Percentiles rank a stretch among this genome's conserved stretches.
These are phyloP conservation scores for Cercospora zeae-maydis DNA, from an alignment of 2,329 filamentous ascomycete species.

Conservation along the genomic window DNA sequence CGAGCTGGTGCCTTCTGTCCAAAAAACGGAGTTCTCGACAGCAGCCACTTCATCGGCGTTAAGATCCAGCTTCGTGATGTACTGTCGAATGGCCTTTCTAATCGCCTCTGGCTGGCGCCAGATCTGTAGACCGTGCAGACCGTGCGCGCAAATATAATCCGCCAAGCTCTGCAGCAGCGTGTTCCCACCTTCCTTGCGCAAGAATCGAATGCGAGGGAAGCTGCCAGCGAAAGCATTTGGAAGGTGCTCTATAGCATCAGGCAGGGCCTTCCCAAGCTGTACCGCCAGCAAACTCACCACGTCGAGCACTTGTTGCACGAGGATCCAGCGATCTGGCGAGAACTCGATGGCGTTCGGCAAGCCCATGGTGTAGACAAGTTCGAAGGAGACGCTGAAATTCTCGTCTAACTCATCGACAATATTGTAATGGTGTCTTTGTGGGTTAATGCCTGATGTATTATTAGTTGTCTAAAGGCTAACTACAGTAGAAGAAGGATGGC, in stretches of 20 bases:
- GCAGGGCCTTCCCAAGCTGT: conserved; percentile 8
- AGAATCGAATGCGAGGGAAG: conserved; percentile 58
- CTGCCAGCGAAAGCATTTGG: conserved; percentile 8
- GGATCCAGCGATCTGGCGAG: conserved; percentile 41
- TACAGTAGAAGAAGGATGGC: no score
- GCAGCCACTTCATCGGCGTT: conserved; percentile 3
- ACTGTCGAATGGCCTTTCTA: conserved; percentile 19
- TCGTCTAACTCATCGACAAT: conserved; percentile 61
- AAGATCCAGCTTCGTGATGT: conserved; percentile 24
- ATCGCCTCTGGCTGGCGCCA: conserved; percentile 16
- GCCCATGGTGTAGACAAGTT: conserved; percentile 46
- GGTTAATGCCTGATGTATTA: no score
- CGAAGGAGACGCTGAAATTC: conserved; percentile 42
- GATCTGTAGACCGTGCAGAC: conserved; percentile 22
- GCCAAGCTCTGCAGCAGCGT: conserved; percentile 43
- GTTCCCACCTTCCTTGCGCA: conserved; percentile 42
- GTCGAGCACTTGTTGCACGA: conserved; percentile 37
- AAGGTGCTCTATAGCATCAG: conserved; percentile 21
- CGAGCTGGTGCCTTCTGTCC: conserved; percentile 26
- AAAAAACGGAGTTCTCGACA: conserved; percentile 21
- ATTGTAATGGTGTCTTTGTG: no score
- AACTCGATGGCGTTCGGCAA: conserved; percentile 41
- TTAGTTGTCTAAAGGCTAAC: no score
- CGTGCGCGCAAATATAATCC: conserved; percentile 34
- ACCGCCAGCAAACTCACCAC: conserved; percentile 25